Base-by-base conservation (phyloP, 2,329 filamentous ascomycete species). In the Thielaviopsis ethacetica region DNA sequence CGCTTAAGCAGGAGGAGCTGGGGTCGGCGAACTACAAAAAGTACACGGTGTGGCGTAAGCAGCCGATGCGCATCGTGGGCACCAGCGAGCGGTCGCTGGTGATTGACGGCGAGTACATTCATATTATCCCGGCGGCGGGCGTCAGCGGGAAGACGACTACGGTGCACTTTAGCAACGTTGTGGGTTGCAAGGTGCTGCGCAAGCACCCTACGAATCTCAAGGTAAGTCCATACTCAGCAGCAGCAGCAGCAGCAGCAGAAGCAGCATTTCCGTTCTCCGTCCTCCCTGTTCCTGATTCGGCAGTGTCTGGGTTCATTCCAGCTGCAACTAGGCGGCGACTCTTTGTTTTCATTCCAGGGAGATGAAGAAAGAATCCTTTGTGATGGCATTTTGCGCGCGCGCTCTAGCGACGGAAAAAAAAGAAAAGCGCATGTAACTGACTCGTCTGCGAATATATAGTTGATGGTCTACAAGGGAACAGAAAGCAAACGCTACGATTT, bases 401-500 rank as follows among this genome's bases (percentile, higher is more conserved):
- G n/a, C n/a, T n/a, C n/a, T n/a, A n/a, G n/a, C n/a, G n/a, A n/a
- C n/a, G n/a, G n/a, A n/a, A n/a, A n/a, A n/a, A n/a, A n/a, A n/a
- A n/a, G n/a, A n/a, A n/a, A n/a, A n/a, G n/a, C n/a, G n/a, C n/a
- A n/a, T n/a, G n/a, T n/a, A n/a, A n/a, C n/a, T n/a, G n/a, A n/a
- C n/a, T n/a, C n/a, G n/a, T n/a, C n/a, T n/a, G n/a, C n/a, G 15
- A 24, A 49, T 26, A 26, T 49, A 63, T 63, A 84, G 81, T 72
- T 84, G 24, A 75, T 89, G 57, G 84, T 91, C 22, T 91, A 85
- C 69, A 85, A 83, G 68, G 82, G 84, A 54, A 81, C 82, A 1
- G 87, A 91, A 71, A 84, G 79, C 62, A 91, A 91, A 72, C 73
- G 87, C 62, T 93, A 93, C 70, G 88, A 93, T 64, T 93, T 93